Conservation (phyloP, 2,329 filamentous ascomycete genomes). For the Microsporum audouinii region DNA sequence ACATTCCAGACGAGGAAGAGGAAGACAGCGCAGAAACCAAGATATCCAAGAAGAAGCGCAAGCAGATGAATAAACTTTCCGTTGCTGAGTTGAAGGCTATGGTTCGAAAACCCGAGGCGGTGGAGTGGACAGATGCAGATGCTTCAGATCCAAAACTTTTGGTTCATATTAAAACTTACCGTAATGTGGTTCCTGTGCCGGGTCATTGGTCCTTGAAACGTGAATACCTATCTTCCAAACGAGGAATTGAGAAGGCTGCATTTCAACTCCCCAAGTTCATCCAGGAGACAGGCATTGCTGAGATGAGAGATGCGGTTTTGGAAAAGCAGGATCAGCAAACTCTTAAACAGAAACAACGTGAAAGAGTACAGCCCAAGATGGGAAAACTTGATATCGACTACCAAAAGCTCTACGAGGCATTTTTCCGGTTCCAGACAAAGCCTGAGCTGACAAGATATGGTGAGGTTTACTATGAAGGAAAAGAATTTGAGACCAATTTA, state of each 20-base stretch:
- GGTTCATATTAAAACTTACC: slow-evolving; percentile 86
- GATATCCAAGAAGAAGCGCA: slow-evolving; percentile 88
- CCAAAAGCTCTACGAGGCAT: slow-evolving; percentile 94
- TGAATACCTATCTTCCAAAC: slow-evolving; percentile 92
- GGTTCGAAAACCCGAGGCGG: slow-evolving; percentile 80
- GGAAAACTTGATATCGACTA: slow-evolving; percentile 97
- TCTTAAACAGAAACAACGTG: slow-evolving; percentile 89
- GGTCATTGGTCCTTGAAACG: slow-evolving; percentile 91
- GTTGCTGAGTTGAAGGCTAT: slow-evolving; percentile 91
- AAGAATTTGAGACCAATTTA: slow-evolving; percentile 92
- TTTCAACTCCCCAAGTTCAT: slow-evolving; percentile 95
- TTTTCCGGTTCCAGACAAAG: slow-evolving; percentile 96
- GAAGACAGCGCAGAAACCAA: slow-evolving; percentile 53
- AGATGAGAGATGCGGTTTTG: slow-evolving; percentile 93
- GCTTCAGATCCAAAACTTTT: slow-evolving; percentile 79
- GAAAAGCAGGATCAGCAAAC: slow-evolving; percentile 90
- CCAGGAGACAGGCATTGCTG: slow-evolving; percentile 88
- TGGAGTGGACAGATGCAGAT: slow-evolving; percentile 94
- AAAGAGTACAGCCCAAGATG: slow-evolving; percentile 89
- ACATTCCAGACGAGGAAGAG: slow-evolving; percentile 67
- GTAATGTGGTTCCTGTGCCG: slow-evolving; percentile 91
- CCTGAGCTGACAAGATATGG: slow-evolving; percentile 87
- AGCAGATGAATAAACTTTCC: slow-evolving; percentile 80
- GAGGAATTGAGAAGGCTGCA: slow-evolving; percentile 88
- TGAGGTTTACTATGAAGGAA: slow-evolving; percentile 99